Base-by-base conservation (phyloP, 2,329 filamentous ascomycete species). In the Fusarium abutilonis region DNA sequence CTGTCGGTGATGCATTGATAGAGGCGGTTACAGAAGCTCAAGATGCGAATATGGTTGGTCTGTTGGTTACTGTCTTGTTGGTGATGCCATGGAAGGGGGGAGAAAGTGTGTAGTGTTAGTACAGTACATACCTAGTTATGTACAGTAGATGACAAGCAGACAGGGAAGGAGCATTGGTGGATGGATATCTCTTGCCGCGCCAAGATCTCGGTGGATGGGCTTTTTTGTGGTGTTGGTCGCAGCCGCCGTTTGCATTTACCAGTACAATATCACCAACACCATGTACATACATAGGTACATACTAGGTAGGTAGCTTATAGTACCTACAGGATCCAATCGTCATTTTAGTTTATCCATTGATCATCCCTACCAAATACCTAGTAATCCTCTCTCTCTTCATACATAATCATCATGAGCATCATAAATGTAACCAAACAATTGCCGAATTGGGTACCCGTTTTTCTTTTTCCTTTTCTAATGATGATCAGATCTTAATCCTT, bases 31-130 rank as follows among this genome's bases (percentile, higher is more conserved):
- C 13, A 7, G 34, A 21, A 46, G 43, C 28, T 29, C 21, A 35
- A 21, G 36, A 39, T 52, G 21, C 38, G 54, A 13, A 11, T 43
- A 26, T 60, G 47, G 55, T 66, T 67, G 63, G 56, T 34, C 42
- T 29, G 42, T 54, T 41, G 8, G 40, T 43, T 32, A 13, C 13
- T 42, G 36, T 60, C 40, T 50, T 53, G 42, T 51, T 65, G 56
- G 46, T 67, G 60, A 62, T 53, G 60, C 43, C 43, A 17, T 28
- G 38, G 17, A 44, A 54, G 29, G 40, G 9, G 26, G 9, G 26
- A 36, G n/a, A 31, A 13, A 11, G 29, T 34, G 31, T 4, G 31
- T 34, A 19, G 19, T 19, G 3, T 19, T 19, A 19, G 19, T 19
- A 19, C 3, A 19, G 19, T 19, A 19, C 3, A 4, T 19, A 19